Conservation (phyloP, 805 yeast genomes). For the Candida namnaoensis region DNA sequence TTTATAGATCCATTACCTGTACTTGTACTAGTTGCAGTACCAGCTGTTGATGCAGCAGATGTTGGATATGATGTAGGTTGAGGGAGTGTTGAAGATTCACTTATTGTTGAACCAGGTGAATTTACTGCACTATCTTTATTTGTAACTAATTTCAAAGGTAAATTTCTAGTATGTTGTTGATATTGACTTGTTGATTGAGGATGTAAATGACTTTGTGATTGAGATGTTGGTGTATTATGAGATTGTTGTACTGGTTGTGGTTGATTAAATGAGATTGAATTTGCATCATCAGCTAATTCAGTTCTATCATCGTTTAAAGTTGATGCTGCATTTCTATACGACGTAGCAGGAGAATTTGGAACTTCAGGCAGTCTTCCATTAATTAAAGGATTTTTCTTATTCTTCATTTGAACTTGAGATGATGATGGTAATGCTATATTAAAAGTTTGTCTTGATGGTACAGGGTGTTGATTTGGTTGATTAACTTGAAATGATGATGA, state of each 20-base stretch:
- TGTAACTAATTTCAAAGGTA: slow-evolving; percentile 3
- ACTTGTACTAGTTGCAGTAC: slow-evolving; percentile 2
- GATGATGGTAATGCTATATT: background rate
- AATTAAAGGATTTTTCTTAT: slow-evolving; percentile 5
- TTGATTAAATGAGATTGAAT: slow-evolving; percentile 7
- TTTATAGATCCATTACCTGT: slow-evolving; percentile 11
- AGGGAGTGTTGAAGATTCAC: background rate
- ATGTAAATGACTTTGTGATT: slow-evolving; percentile 5
- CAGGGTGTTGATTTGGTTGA: background rate
- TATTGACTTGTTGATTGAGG: too few species aligned
- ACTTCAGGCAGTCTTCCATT: slow-evolving; percentile 2
- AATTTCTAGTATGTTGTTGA: background rate
- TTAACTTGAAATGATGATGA: background rate
- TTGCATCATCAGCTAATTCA: slow-evolving; percentile 12
- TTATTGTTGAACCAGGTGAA: slow-evolving; percentile 8
- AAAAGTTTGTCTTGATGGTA: background rate
- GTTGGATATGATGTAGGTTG: slow-evolving; percentile 5
- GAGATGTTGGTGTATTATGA: slow-evolving; percentile 3
- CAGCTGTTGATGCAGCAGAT: slow-evolving; percentile 8
- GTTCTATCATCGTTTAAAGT: slow-evolving; percentile 13
- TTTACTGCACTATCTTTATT: slow-evolving; percentile 10
- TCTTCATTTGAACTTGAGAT: background rate
- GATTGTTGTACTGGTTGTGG: slow-evolving; percentile 2
- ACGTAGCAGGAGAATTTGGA: slow-evolving; percentile 5
- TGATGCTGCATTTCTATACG: slow-evolving; percentile 8